A percentile compares a stretch with the other conserved stretches of the same genome.
phyloP scores from a whole-genome alignment of 1,284 basidiomycete species.

The Ustanciosporium gigantosporum region DNA sequence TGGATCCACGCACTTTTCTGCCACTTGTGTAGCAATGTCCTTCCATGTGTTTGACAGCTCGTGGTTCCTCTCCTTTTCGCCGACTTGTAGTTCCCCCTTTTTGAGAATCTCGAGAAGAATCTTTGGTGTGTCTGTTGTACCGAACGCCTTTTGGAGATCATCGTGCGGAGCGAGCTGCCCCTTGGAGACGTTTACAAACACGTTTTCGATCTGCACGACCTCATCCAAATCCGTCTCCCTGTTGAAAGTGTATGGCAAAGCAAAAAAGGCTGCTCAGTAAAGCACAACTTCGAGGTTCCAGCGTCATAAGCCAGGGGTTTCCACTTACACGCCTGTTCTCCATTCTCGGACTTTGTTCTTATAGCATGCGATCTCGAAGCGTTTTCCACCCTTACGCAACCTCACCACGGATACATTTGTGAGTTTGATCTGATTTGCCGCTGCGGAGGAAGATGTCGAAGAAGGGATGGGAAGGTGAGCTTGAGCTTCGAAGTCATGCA shows the following conservation, averaged over 20 bases:
- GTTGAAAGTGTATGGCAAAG: background rate
- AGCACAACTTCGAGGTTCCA: no score
- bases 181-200: constrained; percentile 95
- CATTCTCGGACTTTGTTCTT: constrained; percentile 99
- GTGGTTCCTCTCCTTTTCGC: constrained; percentile 92
- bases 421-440: constrained; percentile 64
- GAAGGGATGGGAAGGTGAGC: background rate
- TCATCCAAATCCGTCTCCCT: constrained; percentile 88
- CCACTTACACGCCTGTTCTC: constrained; percentile 75
- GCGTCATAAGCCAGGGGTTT: constrained; percentile 1
- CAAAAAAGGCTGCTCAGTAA: background rate
- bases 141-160: constrained; percentile 89
- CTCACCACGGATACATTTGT: constrained; percentile 96
- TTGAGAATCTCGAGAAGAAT: constrained; percentile 89
- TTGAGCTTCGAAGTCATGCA: background rate
- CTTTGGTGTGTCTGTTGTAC: constrained; percentile 72
- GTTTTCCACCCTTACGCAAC: constrained; percentile 92
- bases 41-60: constrained; percentile 80
- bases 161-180: constrained; percentile 86
- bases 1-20: constrained; percentile 94
- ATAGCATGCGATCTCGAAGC: constrained; percentile 99
- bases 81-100: constrained; percentile 95
- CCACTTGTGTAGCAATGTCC: constrained; percentile 91
- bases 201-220: constrained; percentile 92
- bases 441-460: no score